phyloP scores from a whole-genome alignment of 2,329 filamentous ascomycete genomes.

The Hypoxylon sp. region DNA sequence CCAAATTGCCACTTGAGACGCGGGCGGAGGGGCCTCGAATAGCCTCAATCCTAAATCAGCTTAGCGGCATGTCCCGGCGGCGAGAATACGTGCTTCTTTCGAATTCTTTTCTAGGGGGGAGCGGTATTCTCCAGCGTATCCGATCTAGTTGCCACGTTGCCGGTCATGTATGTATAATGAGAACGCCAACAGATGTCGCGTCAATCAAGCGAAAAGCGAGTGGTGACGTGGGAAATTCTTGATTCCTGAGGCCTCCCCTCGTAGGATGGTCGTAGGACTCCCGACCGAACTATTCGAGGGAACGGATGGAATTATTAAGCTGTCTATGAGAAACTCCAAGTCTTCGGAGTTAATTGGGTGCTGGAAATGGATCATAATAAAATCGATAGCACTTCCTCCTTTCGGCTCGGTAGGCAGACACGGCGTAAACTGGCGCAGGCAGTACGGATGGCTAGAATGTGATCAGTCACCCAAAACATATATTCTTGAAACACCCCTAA shows the following conservation, averaged over 20 bases:
- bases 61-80: slow-evolving; percentile 7
- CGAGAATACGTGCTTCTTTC: not conserved
- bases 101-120: slow-evolving; percentile 1
- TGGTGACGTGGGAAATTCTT: slow-evolving; percentile 4
- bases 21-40: slow-evolving; percentile 28
- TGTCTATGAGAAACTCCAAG: slow-evolving; percentile 14
- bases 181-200: not conserved
- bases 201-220: slow-evolving; percentile 4
- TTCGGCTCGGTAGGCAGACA: slow-evolving; percentile 23
- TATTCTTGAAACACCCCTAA: slow-evolving; percentile 31
- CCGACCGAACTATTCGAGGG: slow-evolving; percentile 4
- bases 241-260: slow-evolving; percentile 5
- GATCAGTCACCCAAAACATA: slow-evolving; percentile 35
- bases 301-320: slow-evolving; percentile 2
- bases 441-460: slow-evolving; percentile 37
- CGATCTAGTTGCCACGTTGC: slow-evolving; percentile 7
- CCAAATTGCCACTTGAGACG: slow-evolving; percentile 16
- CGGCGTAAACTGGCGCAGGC: slow-evolving; percentile 15
- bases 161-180: not conserved
- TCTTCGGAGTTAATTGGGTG: slow-evolving; percentile 9
- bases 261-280: slow-evolving; percentile 10
- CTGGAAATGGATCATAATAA: slow-evolving; percentile 2
- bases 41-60: slow-evolving; percentile 35
- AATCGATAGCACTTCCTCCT: slow-evolving; percentile 24
- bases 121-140: slow-evolving; percentile 1